A percentile compares a stretch with the other conserved stretches of the same genome.
These are phyloP conservation scores for Solioccasus polychromus DNA, from an alignment of 768 basidiomycete species.

Conservation along the genomic window DNA sequence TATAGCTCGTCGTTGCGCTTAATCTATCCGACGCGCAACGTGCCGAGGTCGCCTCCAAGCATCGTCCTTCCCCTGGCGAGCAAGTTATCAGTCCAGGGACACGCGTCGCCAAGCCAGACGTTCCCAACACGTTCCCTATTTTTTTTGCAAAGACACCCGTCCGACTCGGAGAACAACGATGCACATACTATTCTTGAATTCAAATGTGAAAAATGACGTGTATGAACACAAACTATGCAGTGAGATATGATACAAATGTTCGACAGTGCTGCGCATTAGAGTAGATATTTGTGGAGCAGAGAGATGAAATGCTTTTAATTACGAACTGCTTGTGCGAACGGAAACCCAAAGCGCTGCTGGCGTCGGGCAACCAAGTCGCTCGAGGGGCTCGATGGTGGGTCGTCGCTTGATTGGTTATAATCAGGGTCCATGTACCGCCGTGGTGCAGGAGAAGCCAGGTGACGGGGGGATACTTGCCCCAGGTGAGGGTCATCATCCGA, in stretches of 20 bases:
- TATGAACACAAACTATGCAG: slow-evolving; percentile 23
- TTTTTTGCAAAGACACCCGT: slow-evolving; percentile 39
- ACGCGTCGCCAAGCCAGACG: no score
- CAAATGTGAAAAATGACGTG: background rate
- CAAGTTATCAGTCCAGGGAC: no score
- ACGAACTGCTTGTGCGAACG: background rate
- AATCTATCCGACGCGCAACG: no score
- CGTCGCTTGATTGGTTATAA: slow-evolving; percentile 47
- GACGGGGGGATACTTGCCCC: slow-evolving; percentile 69
- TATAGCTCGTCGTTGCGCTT: no score
- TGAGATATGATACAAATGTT: slow-evolving; percentile 26
- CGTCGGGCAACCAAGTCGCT: slow-evolving; percentile 42
- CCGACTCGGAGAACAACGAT: slow-evolving; percentile 26
- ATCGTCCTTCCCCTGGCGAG: no score
- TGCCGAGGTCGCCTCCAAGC: no score
- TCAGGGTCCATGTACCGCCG: slow-evolving; percentile 37
- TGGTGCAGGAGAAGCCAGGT: slow-evolving; percentile 59
- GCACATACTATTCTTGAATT: slow-evolving; percentile 5
- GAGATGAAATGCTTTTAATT: slow-evolving; percentile 10
- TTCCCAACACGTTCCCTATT: no score
- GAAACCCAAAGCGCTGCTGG: slow-evolving; percentile 31
- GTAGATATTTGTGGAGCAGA: slow-evolving; percentile 19
- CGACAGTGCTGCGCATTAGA: slow-evolving; percentile 8
- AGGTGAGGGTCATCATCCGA: slow-evolving; percentile 66
- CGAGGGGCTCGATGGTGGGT: slow-evolving; percentile 47